Base-by-base conservation (phyloP, 495 filamentous ascomycete species). In the Aspergillus incahuasiensis region DNA sequence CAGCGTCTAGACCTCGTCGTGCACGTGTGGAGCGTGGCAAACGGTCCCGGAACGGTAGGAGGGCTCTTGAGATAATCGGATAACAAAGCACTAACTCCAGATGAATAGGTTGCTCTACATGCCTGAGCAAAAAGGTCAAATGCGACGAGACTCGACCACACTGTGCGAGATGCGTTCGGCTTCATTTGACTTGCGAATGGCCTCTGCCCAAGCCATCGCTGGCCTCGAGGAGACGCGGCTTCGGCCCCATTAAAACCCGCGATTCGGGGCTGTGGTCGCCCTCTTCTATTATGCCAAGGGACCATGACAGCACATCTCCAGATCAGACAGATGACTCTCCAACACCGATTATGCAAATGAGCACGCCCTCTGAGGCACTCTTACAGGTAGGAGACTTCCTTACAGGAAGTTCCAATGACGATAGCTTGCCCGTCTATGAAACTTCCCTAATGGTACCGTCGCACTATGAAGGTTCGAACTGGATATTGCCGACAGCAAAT, bases 131-230 rank as follows among this genome's bases (percentile, higher is more conserved):
- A 34, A 19, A 38, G 3, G 60, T 62, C 25, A 62, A 62, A 16
- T 62, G 60, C 16, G 60, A 59, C 30, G 60, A 62, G 42, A 25
- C 35, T 20, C 60, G 48, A 6, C 60, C 56, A 2, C n/a, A 39
- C 30, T 62, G 56, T 41, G 15, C 13, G 11, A 50, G 56, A 50
- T 62, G 60, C 22, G 22, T 49, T 22, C 32, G 47, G 30, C 47
- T 49, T 22, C 47, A 38, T 1, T 18, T 56, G 35, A 5, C 35
- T 6, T 61, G 58, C 34, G 48, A 57, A 46, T 61, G 58, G 58
- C n/a, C 34, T 3, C 35, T 12, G n/a, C 42, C 48, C 7, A 52
- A 43, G 22, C 48, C 48, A 4, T 52, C 58, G 4, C 21, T 61
- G 24, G 48, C 53, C 8, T 32, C 46, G 24, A 52, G 58, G 16